phyloP scores from a whole-genome alignment of 495 filamentous ascomycete species.

The Arthonia radiata region DNA sequence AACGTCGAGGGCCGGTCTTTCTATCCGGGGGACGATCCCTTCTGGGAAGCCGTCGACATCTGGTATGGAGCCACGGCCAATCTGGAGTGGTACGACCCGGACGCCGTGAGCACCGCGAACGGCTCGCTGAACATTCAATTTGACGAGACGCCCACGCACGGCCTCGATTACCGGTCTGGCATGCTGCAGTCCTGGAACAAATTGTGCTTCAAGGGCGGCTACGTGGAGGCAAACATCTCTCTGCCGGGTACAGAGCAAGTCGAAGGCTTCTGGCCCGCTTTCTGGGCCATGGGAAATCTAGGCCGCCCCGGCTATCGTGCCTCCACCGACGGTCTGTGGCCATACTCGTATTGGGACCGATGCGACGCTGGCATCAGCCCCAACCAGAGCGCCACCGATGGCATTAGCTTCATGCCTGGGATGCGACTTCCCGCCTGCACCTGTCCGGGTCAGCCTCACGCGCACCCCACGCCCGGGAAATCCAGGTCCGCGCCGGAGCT shows the following conservation, averaged over 20 bases:
- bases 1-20: constrained; percentile 10
- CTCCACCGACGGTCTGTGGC: constrained; percentile 14
- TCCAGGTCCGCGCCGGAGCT: constrained; percentile 32
- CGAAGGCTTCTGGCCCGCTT: constrained; percentile 13
- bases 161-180: constrained; percentile 11
- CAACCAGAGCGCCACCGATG: constrained; percentile 12
- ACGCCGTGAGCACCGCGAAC: constrained; percentile 10
- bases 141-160: constrained; percentile 10
- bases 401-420: constrained; percentile 9
- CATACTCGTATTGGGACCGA: constrained; percentile 11
- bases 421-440: constrained; percentile 12
- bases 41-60: constrained; percentile 9
- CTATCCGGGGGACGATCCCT: constrained; percentile 12
- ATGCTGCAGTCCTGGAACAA: constrained; percentile 15
- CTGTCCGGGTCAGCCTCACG: constrained; percentile 10
- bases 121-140: constrained; percentile 11
- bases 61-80: constrained; percentile 14
- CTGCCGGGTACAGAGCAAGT: constrained; percentile 10
- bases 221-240: constrained; percentile 11
- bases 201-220: constrained; percentile 13
- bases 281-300: constrained; percentile 16
- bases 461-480: constrained; percentile 45
- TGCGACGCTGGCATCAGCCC: constrained; percentile 12
- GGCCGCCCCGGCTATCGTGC: constrained; percentile 13
- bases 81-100: constrained; percentile 14